A percentile compares a stretch with the other conserved stretches of the same genome.
Evolutionary conservation across 2,329 filamentous ascomycete genomes (phyloP).

Genomic region (Paecilomyces formosus): DNA sequence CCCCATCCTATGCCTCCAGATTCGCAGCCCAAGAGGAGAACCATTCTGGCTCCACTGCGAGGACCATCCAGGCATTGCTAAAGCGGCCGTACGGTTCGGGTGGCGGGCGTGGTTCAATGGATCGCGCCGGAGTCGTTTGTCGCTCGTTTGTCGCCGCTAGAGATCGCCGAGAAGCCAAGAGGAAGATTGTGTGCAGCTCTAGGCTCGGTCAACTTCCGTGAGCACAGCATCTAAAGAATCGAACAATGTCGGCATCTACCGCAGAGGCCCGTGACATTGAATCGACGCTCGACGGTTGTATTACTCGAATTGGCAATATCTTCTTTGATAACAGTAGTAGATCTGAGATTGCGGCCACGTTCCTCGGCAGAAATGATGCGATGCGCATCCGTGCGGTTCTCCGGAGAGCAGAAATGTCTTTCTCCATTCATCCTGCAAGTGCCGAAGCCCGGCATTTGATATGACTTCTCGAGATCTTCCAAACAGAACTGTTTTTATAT

Average conservation of each 20-base stretch:
- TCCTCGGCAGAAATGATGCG: not conserved
- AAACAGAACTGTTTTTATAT: not conserved
- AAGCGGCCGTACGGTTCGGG: not conserved
- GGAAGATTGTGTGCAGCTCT: not conserved
- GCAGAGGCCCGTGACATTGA: conserved; percentile 2
- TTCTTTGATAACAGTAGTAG: no score
- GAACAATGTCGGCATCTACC: conserved; percentile 3
- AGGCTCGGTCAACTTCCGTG: conserved; percentile 20
- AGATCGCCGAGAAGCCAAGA: not conserved
- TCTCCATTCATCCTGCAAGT: not conserved
- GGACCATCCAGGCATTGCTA: not conserved
- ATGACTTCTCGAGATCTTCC: not conserved
- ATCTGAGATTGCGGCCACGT: not conserved
- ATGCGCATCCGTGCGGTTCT: not conserved
- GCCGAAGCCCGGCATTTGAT: not conserved
- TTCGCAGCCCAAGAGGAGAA: not conserved
- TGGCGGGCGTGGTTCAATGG: not conserved
- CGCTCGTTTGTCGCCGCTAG: not conserved
- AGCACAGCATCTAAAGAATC: not conserved
- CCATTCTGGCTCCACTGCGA: not conserved
- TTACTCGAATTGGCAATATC: not conserved
- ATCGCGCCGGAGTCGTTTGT: not conserved
- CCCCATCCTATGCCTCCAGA: not conserved
- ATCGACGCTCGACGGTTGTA: not conserved
- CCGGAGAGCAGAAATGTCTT: not conserved